Conservation (phyloP, 1,139 yeast species). For the Blastobotrys aristatus region DNA sequence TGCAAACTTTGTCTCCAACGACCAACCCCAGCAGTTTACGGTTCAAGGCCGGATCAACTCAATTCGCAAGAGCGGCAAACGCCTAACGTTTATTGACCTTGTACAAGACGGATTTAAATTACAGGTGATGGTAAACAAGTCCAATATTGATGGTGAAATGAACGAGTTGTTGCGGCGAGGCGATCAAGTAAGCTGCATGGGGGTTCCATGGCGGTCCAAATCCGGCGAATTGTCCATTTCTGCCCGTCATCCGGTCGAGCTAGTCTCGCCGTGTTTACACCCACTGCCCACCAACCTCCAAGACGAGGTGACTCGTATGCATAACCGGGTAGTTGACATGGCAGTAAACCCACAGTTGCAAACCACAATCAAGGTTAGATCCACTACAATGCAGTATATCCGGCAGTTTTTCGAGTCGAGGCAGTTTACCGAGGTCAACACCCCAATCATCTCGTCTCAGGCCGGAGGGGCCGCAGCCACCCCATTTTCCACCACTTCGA, state of each 20-base stretch:
- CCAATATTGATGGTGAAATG: slow-evolving; percentile 34
- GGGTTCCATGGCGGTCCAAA: slow-evolving; percentile 68
- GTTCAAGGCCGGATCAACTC: slow-evolving; percentile 55
- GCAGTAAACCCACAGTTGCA: slow-evolving; percentile 51
- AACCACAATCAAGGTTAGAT: slow-evolving; percentile 49
- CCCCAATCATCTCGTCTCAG: slow-evolving; percentile 69
- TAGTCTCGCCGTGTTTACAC: slow-evolving; percentile 66
- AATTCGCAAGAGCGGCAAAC: slow-evolving; percentile 60
- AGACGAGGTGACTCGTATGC: slow-evolving; percentile 54
- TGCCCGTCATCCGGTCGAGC: slow-evolving; percentile 43
- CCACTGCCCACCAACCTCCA: slow-evolving; percentile 62
- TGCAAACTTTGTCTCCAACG: background rate
- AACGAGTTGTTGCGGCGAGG: slow-evolving; percentile 55
- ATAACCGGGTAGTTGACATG: slow-evolving; percentile 71
- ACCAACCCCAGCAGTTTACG: slow-evolving; percentile 15
- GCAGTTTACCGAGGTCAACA: slow-evolving; percentile 77
- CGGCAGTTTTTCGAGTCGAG: slow-evolving; percentile 50
- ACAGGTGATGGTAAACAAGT: slow-evolving; percentile 58
- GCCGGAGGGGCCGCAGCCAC: slow-evolving; percentile 88
- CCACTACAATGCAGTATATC: slow-evolving; percentile 49
- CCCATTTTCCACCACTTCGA: slow-evolving; percentile 62
- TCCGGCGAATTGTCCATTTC: slow-evolving; percentile 76
- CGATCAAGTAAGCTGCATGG: slow-evolving; percentile 60
- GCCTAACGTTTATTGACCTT: slow-evolving; percentile 62
- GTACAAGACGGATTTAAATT: slow-evolving; percentile 51